Conservation (phyloP, 2,329 filamentous ascomycete species). For the Colletotrichum melonis region DNA sequence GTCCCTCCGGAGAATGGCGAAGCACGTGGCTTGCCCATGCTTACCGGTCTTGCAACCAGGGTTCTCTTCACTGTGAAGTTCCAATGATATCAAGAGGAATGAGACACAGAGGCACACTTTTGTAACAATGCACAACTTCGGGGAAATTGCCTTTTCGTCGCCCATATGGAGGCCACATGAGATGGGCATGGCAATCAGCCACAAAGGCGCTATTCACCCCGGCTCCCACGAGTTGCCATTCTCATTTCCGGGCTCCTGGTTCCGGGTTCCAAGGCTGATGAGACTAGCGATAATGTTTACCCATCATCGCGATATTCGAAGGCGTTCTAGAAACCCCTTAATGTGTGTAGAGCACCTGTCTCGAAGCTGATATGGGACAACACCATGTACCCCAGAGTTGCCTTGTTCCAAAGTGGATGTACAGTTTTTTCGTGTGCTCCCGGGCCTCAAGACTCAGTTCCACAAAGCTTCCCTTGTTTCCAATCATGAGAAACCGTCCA, state of each 20-base stretch:
- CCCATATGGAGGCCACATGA: conserved; percentile 25
- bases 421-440: not conserved
- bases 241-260: not conserved
- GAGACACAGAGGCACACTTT: conserved; percentile 16
- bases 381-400: not conserved
- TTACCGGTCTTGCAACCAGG: conserved; percentile 5
- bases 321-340: conserved; percentile 9
- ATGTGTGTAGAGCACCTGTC: not conserved
- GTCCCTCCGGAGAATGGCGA: conserved; percentile 8
- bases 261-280: not conserved
- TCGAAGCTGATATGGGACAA: not conserved
- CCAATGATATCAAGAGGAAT: not conserved
- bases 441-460: not conserved
- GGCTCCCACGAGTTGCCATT: conserved; percentile 11
- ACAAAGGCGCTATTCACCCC: conserved; percentile 9
- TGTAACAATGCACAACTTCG: conserved; percentile 22
- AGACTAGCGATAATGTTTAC: not conserved
- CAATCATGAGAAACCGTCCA: too few relatives aligned
- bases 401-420: not conserved
- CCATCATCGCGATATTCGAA: not conserved
- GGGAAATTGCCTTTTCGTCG: not conserved
- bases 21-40: conserved; percentile 34
- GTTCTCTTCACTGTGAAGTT: not conserved
- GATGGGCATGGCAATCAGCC: conserved; percentile 12
- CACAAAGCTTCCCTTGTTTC: not conserved